phyloP scores from a whole-genome alignment of 768 basidiomycete species.

The Boletus subparvulus region DNA sequence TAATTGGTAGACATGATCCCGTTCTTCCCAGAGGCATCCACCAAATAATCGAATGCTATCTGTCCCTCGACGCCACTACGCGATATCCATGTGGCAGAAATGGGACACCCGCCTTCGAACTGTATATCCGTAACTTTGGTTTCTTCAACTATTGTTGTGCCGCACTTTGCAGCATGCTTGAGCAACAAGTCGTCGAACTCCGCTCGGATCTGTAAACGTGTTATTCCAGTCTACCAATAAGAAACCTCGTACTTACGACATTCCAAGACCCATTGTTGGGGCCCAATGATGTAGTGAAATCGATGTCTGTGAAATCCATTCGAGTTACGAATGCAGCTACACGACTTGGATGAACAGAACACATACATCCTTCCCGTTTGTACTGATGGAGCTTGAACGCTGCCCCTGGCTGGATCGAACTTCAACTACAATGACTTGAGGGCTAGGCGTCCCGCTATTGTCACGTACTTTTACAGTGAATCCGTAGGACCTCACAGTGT shows the following conservation, averaged over 20 bases:
- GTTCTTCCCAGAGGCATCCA: constrained; percentile 14
- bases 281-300: not conserved
- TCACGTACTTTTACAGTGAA: constrained; percentile 10
- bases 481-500: constrained; percentile 2
- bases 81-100: too few species aligned
- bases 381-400: constrained; percentile 11
- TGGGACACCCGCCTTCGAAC: not conserved
- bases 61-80: not conserved
- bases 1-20: constrained; percentile 25
- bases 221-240: too few species aligned
- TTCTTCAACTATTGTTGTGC: not conserved
- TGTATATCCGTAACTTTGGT: constrained; percentile 8
- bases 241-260: not conserved
- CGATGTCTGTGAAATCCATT: constrained; percentile 1
- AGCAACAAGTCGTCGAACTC: constrained; percentile 7
- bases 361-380: constrained; percentile 15
- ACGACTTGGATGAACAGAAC: too few species aligned
- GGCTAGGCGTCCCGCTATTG: too few species aligned
- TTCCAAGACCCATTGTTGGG: constrained; percentile 7
- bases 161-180: not conserved
- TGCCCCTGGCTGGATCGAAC: constrained; percentile 3
- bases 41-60: constrained; percentile 4
- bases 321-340: not conserved
- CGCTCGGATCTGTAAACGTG: not conserved
- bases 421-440: not conserved